Conservation (phyloP, 169 alveolate genomes). For the Plasmodium coatneyi region DNA sequence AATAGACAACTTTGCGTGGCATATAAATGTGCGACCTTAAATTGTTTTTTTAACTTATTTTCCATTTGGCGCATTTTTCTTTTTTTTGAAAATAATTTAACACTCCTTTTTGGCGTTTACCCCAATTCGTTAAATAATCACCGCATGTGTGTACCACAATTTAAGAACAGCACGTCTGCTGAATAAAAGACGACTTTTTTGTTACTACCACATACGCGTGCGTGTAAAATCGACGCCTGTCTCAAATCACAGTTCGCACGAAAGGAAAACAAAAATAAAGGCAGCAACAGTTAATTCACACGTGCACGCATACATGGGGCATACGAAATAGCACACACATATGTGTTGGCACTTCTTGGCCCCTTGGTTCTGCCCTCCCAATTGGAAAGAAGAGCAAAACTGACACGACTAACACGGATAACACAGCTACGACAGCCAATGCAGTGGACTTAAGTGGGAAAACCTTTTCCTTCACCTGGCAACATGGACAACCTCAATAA, state of each 20-base stretch:
- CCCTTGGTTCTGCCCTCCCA: not conserved
- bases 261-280: not conserved
- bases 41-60: not conserved
- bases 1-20: not conserved
- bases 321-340: not conserved
- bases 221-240: not conserved
- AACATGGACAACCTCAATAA: slow-evolving; percentile 5
- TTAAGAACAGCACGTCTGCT: not conserved
- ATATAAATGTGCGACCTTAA: not conserved
- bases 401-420: not conserved
- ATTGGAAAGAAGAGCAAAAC: not conserved
- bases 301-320: not conserved
- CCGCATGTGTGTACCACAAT: not conserved
- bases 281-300: not conserved
- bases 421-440: not conserved
- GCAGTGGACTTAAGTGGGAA: not conserved
- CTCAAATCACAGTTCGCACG: not conserved
- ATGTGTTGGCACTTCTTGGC: not conserved
- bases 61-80: not conserved
- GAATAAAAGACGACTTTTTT: not conserved
- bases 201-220: not conserved
- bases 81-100: not conserved
- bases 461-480: not conserved
- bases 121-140: not conserved
- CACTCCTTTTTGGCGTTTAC: slow-evolving; percentile 1